These are phyloP conservation scores for Berberis thunbergii DNA, from an alignment of 164 flowering plant species.

Conservation along the genomic window DNA sequence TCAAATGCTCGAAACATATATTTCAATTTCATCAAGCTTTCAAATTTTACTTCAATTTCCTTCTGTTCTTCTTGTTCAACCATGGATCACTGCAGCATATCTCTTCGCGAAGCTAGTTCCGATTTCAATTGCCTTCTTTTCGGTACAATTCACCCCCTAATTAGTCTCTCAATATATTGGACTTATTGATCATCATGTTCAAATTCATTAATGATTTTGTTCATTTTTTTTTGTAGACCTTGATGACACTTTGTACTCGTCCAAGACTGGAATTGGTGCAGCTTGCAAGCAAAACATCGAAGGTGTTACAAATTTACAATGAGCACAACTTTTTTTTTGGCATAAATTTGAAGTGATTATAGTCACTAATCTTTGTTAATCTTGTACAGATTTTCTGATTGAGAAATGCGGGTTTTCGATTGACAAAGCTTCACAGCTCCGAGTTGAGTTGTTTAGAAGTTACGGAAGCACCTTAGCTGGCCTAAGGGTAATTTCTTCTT, in stretches of 20 bases:
- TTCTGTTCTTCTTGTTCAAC: not conserved
- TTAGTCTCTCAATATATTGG: not conserved
- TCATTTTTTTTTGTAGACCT: constrained; percentile 45
- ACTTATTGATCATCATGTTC: not conserved
- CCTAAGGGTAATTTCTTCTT: constrained; percentile 44
- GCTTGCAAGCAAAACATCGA: constrained; percentile 65
- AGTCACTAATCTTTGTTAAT: no score
- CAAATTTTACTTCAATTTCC: not conserved
- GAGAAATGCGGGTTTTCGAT: constrained; percentile 56
- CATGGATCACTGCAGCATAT: constrained; percentile 30
- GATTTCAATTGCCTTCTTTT: constrained; percentile 49
- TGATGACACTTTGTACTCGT: constrained; percentile 81
- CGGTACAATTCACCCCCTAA: constrained; percentile 20
- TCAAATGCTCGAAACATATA: no score
- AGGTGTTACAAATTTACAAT: constrained; percentile 22
- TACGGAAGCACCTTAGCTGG: constrained; percentile 97
- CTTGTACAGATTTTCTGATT: constrained; percentile 52
- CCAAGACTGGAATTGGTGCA: constrained; percentile 44
- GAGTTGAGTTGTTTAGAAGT: constrained; percentile 63
- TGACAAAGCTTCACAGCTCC: constrained; percentile 44
- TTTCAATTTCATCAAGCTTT: no score
- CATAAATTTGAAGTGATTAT: not conserved
- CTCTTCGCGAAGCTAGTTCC: constrained; percentile 17
- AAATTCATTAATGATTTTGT: not conserved
- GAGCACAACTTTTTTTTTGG: not conserved